Conservation (phyloP, 768 basidiomycete species). For the Amanita inopinata region DNA sequence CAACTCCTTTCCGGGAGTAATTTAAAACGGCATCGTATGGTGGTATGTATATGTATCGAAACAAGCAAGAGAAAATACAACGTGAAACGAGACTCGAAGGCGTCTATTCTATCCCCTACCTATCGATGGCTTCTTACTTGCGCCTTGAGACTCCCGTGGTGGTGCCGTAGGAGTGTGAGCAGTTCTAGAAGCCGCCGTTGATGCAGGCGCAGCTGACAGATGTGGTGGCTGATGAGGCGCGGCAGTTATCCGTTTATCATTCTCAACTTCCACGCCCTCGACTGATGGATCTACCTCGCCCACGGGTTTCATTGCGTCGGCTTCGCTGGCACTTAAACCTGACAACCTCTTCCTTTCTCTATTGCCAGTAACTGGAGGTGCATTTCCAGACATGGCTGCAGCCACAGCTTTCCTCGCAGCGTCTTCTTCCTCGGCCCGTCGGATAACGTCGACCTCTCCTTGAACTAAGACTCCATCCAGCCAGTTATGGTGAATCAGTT, state of each 20-base stretch:
- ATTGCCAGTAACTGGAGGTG: neutral
- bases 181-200: slow-evolving; percentile 12
- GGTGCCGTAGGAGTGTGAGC: neutral
- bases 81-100: neutral
- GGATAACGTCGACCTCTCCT: slow-evolving; percentile 80
- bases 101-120: neutral
- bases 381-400: slow-evolving; percentile 33
- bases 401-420: slow-evolving; percentile 30
- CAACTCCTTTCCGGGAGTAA: neutral
- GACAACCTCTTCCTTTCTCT: slow-evolving; percentile 24
- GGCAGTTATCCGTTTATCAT: neutral
- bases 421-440: slow-evolving; percentile 51
- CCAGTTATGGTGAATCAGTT: slow-evolving; percentile 83
- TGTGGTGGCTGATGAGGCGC: slow-evolving; percentile 20
- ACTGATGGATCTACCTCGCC: slow-evolving; percentile 32
- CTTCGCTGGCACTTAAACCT: slow-evolving; percentile 29
- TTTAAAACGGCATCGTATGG: slow-evolving; percentile 2
- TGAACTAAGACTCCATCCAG: slow-evolving; percentile 77
- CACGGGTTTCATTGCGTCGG: slow-evolving; percentile 67
- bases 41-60: slow-evolving; percentile 9
- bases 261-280: slow-evolving; percentile 9
- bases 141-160: neutral
- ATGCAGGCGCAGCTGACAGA: slow-evolving; percentile 22
- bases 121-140: slow-evolving; percentile 6
- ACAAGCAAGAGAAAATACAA: slow-evolving; percentile 3